Base-by-base conservation (phyloP, 352 stramenopile genomes). In the Aphanomyces astaci region DNA sequence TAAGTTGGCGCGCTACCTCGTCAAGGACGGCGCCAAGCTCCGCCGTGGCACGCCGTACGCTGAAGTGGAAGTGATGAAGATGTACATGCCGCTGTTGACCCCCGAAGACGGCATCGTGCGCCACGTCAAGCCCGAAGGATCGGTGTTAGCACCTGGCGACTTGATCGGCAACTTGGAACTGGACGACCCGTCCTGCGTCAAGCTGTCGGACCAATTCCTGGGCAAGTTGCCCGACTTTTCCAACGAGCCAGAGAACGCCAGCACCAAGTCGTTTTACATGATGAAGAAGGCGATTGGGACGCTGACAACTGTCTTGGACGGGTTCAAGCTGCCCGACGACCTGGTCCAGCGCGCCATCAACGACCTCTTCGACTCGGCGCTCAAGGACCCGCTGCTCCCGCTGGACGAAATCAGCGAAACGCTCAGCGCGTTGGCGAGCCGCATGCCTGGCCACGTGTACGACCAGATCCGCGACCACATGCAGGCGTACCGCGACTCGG, bases 71-170 rank as follows among this genome's bases (percentile, higher is more conserved):
- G 98, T 99, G n/a, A 99, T 99, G 97, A 99, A 99, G 85, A 99
- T 99, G 98, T 99, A 99, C 84, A 99, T 99, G 96, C 97, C 96
- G 25, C 83, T 99, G 43, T 90, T 97, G 66, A 98, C 98, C 0
- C 95, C 95, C 27, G 98, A 99, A 78, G 84, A 82, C 39, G 97
- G 97, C 81, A 78, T 97, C 4, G 97, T 99, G 59, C 88, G 87
- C 11, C 94, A 98, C 76, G 81, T 95, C 36, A 95, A 97, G 76
- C 97, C 98, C 1, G 97, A 99, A 76, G 98, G 97, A 33, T 94
- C 95, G 4, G 86, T 98, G 57, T 72, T 99, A 0, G 84, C 93
- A 9, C 84, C 96, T 28, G 98, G 97, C 59, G 97, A 99, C 79
- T 87, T 98, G 64, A 90, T 99, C 60, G 97, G 95, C 31, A 98